A percentile compares a stretch with the other conserved stretches of the same genome.
Evolutionary conservation across 1,139 yeast species (phyloP).

Genomic region (Wickerhamomyces sp.): DNA sequence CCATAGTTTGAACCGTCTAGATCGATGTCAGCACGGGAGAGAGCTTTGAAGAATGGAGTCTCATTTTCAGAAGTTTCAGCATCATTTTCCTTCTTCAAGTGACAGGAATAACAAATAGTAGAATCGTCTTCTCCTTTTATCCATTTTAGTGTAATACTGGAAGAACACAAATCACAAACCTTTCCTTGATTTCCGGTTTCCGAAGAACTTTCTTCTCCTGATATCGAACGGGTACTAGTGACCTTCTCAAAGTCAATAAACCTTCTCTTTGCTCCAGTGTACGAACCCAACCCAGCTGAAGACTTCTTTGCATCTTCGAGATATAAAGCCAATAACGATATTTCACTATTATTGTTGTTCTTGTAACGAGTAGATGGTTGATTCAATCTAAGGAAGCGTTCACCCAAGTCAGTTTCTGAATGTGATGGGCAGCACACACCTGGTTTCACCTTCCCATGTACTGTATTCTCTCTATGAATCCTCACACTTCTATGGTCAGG

Average conservation of each 20-base stretch:
- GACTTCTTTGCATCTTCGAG: conserved; percentile 32
- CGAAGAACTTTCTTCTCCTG: conserved; percentile 4
- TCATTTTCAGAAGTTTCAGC: conserved; percentile 17
- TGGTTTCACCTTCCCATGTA: conserved; percentile 39
- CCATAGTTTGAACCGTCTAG: conserved; percentile 22
- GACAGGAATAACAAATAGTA: conserved; percentile 14
- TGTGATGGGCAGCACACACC: conserved; percentile 39
- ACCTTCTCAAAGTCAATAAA: neutral
- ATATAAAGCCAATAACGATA: conserved; percentile 20
- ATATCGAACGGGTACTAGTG: neutral
- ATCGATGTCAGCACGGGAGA: conserved; percentile 8
- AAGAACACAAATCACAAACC: conserved; percentile 7
- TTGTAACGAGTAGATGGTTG: neutral
- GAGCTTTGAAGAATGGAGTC: conserved; percentile 15
- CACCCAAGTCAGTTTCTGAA: conserved; percentile 17
- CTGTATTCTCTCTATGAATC: conserved; percentile 11
- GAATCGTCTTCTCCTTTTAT: conserved; percentile 2
- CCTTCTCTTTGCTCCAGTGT: conserved; percentile 14
- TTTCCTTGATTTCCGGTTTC: neutral
- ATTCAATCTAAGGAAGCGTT: conserved; percentile 33
- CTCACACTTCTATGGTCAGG: conserved; percentile 27
- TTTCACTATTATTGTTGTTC: neutral
- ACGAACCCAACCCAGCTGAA: conserved; percentile 4
- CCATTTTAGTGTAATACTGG: conserved; percentile 25
- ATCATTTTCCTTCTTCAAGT: conserved; percentile 3